phyloP scores from a whole-genome alignment of 2,329 filamentous ascomycete species.

The Sclerotinia spermophila region DNA sequence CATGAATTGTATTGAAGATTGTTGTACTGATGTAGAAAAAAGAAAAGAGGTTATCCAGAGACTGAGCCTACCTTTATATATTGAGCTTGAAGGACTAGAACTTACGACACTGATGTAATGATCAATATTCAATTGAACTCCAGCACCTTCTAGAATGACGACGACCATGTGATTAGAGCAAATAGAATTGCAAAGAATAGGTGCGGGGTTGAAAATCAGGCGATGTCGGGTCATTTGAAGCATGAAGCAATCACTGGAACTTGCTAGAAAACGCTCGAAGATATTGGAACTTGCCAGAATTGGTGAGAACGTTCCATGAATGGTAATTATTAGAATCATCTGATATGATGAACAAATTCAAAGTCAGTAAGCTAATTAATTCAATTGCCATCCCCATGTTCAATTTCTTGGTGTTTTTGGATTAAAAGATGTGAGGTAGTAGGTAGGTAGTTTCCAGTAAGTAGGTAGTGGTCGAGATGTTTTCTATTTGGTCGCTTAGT shows the following conservation, averaged over 20 bases:
- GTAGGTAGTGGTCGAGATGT: neutral
- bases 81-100: slow-evolving; percentile 10
- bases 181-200: slow-evolving; percentile 12
- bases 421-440: neutral
- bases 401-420: neutral
- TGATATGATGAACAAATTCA: neutral
- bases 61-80: slow-evolving; percentile 17
- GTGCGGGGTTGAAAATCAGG: neutral
- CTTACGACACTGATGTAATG: neutral
- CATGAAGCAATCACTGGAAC: slow-evolving; percentile 8
- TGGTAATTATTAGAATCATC: neutral
- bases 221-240: slow-evolving; percentile 1
- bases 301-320: neutral
- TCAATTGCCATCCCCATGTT: neutral
- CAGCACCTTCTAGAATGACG: slow-evolving; percentile 6
- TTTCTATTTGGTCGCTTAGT: neutral
- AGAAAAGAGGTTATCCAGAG: neutral
- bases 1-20: slow-evolving; percentile 19
- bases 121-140: neutral
- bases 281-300: slow-evolving; percentile 3
- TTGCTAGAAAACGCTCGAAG: slow-evolving; percentile 2
- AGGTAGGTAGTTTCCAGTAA: neutral
- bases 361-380: neutral
- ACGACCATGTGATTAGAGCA: neutral
- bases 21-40: slow-evolving; percentile 19